These are phyloP conservation scores for Ogataea dorogensis DNA, from an alignment of 805 yeast species.

Conservation along the genomic window DNA sequence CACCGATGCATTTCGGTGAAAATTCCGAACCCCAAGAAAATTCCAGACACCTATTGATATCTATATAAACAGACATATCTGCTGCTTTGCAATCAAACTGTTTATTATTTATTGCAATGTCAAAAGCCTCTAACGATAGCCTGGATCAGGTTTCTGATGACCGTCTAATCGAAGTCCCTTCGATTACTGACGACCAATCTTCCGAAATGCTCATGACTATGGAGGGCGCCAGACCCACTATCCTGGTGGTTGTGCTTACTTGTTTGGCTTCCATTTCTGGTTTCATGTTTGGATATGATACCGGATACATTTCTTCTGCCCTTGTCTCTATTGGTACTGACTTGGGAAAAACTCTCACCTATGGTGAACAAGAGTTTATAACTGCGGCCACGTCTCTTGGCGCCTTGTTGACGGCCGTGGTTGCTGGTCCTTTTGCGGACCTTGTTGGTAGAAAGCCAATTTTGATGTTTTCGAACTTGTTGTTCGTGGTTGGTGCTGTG, in stretches of 20 bases:
- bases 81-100: background rate
- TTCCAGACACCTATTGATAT: constrained; percentile 10
- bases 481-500: constrained; percentile 82
- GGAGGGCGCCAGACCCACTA: constrained; percentile 53
- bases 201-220: constrained; percentile 21
- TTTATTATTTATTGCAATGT: background rate
- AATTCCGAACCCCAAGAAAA: constrained; percentile 15
- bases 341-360: constrained; percentile 57
- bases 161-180: no score
- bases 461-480: constrained; percentile 74
- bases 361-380: constrained; percentile 83
- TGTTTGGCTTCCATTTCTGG: constrained; percentile 87
- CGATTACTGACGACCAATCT: constrained; percentile 8
- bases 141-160: constrained; percentile 4
- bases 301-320: constrained; percentile 95
- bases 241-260: constrained; percentile 65
- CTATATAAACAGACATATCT: background rate
- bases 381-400: constrained; percentile 96
- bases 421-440: constrained; percentile 84
- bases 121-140: background rate
- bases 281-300: constrained; percentile 95
- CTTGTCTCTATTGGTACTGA: constrained; percentile 82
- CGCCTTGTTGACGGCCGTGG: constrained; percentile 74
- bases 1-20: constrained; percentile 14
- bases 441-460: constrained; percentile 81